Base-by-base conservation (phyloP, 441 rosid genomes). In the Gossypium davidsonii region DNA sequence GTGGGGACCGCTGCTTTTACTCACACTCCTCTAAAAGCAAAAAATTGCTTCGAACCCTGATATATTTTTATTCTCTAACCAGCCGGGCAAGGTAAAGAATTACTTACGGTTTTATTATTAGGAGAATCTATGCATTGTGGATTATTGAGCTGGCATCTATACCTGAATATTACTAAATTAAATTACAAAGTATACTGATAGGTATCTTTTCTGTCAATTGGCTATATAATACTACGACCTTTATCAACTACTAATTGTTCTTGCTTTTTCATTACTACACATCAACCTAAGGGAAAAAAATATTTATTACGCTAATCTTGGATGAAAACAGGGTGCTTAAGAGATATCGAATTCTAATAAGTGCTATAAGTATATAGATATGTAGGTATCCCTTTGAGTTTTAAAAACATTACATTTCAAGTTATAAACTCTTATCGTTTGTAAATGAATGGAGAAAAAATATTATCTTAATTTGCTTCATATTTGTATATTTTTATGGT, bases 21-120 rank as follows among this genome's bases (percentile, higher is more conserved):
- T 70, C 67, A 15, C 31, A 61, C 56, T 25, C 31, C 4, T 26
- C 31, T 26, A 51, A 65, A 65, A 58, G 26, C 53, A 49, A n/a
- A 18, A 51, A n/a, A 26, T 42, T 37, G 39, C 73, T 66, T 72
- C 6, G 1, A 23, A 68, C 44, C 60, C 42, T 28, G 70, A 39
- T 63, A 53, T 74, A 53, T 74, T 74, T 48, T 34, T 67, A 26
- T 67, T 67, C 59, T 51, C 58, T 53, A 8, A 44, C 31, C 14
- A 51, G 15, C 25, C 9, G 51, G 8, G 46, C 60, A 15, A 51
- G 25, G 72, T 11, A 51, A 26, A 15, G 46, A 51, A 67, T 51
- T 67, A 48, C 57, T 49, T 15, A 10, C 5, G 52, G 31, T 42
- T 39, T 18, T 39, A 18, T 18, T 18, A 39, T 11, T 25, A 2